Evolutionary conservation across 768 basidiomycete genomes (phyloP).

Genomic region (Lyophyllum semitale): DNA sequence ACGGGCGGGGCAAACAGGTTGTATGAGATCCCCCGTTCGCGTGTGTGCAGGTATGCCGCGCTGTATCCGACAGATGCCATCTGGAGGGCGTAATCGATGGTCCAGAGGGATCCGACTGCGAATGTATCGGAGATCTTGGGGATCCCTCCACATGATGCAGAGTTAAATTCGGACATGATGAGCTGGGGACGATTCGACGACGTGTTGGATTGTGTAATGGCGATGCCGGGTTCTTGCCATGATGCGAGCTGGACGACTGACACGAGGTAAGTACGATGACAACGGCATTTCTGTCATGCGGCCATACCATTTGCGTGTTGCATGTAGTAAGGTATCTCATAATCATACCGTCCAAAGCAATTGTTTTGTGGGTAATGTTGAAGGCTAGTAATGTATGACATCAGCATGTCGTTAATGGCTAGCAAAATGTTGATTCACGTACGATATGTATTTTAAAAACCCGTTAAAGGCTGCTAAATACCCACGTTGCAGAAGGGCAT

Average conservation of each 20-base stretch:
- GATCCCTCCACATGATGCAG: constrained; percentile 54
- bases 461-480: constrained; percentile 35
- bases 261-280: constrained; percentile 1
- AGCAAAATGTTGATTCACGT: constrained; percentile 20
- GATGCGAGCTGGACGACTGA: constrained; percentile 40
- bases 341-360: constrained; percentile 37
- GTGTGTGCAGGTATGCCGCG: constrained; percentile 53
- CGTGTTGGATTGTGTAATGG: constrained; percentile 30
- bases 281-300: neutral
- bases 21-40: constrained; percentile 54
- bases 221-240: constrained; percentile 51
- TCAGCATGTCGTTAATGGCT: neutral
- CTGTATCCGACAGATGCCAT: constrained; percentile 50
- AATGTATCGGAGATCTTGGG: constrained; percentile 52
- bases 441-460: constrained; percentile 52
- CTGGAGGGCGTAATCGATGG: constrained; percentile 49
- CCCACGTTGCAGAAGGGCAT: constrained; percentile 42
- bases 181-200: constrained; percentile 33
- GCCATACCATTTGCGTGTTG: constrained; percentile 47
- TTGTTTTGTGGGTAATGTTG: constrained; percentile 59
- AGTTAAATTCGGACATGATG: constrained; percentile 58
- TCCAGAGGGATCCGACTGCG: constrained; percentile 45
- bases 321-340: constrained; percentile 42
- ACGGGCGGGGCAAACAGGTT: constrained; percentile 49
- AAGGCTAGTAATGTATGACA: constrained; percentile 28